Conservation (phyloP, 345 rosid species). For the Cochlearia excelsa region DNA sequence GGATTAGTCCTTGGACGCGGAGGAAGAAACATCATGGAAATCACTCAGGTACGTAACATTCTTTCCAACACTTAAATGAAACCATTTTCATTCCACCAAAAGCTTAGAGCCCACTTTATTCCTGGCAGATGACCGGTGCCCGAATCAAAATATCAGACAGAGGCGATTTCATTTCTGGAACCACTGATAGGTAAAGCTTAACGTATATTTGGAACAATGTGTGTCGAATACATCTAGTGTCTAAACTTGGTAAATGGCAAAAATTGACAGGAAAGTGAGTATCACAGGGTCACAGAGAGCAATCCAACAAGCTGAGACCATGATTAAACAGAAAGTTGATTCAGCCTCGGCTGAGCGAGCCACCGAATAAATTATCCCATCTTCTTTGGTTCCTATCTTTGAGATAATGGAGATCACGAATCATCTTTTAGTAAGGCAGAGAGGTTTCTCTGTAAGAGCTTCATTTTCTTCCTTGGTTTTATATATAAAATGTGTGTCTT, state of each 20-base stretch:
- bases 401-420: neutral
- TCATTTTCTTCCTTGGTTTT: constrained; percentile 22
- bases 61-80: neutral
- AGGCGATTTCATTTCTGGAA: constrained; percentile 96
- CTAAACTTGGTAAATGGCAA: constrained; percentile 22
- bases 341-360: constrained; percentile 68
- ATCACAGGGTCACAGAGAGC: constrained; percentile 94
- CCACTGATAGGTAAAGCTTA: constrained; percentile 65
- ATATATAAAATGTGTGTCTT: constrained; percentile 27
- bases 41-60: constrained; percentile 67
- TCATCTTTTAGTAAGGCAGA: constrained; percentile 23
- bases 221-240: constrained; percentile 6
- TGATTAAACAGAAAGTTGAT: constrained; percentile 94
- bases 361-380: constrained; percentile 41
- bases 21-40: constrained; percentile 94
- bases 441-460: constrained; percentile 26
- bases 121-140: constrained; percentile 83
- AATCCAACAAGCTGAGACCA: constrained; percentile 73
- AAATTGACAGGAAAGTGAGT: constrained; percentile 76
- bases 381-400: constrained; percentile 2
- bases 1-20: constrained; percentile 98
- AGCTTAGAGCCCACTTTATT: constrained; percentile 12
- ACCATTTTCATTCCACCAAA: neutral
- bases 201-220: neutral
- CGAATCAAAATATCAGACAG: constrained; percentile 90